Conservation (phyloP, 331 rosid genomes). For the Pyrus hybrid region DNA sequence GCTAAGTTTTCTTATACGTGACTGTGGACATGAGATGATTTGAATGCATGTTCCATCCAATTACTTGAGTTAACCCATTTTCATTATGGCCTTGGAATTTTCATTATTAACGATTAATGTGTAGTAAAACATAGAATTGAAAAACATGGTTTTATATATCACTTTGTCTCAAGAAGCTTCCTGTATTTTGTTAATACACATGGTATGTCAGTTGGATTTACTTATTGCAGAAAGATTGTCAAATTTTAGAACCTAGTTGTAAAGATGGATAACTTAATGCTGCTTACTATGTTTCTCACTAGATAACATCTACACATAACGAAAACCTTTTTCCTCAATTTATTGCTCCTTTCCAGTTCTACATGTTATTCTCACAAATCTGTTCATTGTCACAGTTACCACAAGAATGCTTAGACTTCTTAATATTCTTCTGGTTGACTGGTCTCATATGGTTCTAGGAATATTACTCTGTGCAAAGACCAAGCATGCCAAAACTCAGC, state of each 20-base stretch:
- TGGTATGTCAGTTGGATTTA: not conserved
- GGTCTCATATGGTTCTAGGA: conserved; percentile 38
- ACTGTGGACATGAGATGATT: conserved; percentile 7
- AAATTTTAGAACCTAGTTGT: not conserved
- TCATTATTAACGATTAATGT: not conserved
- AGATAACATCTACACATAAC: not conserved
- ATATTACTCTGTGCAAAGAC: conserved; percentile 88
- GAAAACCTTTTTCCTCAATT: not conserved
- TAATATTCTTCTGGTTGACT: conserved; percentile 14
- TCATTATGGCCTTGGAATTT: not conserved
- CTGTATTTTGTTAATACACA: not conserved
- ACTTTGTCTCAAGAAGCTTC: not conserved
- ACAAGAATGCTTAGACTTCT: not conserved
- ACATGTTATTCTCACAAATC: not conserved
- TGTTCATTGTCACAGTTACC: not conserved
- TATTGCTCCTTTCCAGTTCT: not conserved
- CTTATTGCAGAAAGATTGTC: not conserved
- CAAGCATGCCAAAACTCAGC: conserved; percentile 53
- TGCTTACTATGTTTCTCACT: not conserved
- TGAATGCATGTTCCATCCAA: not conserved
- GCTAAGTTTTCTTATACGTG: conserved; percentile 5
- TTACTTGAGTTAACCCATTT: not conserved
- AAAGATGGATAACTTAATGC: not conserved
- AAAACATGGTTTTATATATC: not conserved
- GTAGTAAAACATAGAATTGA: not conserved